Evolutionary conservation across 2,329 filamentous ascomycete genomes (phyloP).

Genomic region (Aspergillus texensis): DNA sequence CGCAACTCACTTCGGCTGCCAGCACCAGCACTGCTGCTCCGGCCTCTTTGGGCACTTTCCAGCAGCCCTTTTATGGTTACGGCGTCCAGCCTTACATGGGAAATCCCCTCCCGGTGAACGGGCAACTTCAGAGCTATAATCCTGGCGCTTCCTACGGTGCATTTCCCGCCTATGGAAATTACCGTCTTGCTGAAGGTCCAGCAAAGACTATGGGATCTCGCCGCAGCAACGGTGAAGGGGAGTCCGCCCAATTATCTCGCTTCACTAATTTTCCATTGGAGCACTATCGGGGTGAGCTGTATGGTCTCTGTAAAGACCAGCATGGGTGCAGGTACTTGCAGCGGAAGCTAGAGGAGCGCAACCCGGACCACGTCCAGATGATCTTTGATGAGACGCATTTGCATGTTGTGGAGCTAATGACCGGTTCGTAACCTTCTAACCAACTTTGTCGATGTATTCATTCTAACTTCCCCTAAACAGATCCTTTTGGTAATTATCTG

Average conservation of each 20-base stretch:
- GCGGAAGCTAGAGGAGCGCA: slow-evolving; percentile 92
- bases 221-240: slow-evolving; percentile 45
- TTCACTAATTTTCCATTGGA: slow-evolving; percentile 84
- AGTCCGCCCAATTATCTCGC: slow-evolving; percentile 66
- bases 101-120: slow-evolving; percentile 39
- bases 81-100: slow-evolving; percentile 60
- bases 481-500: slow-evolving; percentile 98
- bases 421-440: slow-evolving; percentile 49
- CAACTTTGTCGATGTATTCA: neutral
- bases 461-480: slow-evolving; percentile 44
- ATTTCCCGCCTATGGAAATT: slow-evolving; percentile 53
- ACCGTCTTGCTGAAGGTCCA: slow-evolving; percentile 71
- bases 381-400: slow-evolving; percentile 93
- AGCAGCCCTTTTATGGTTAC: slow-evolving; percentile 53
- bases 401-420: slow-evolving; percentile 97
- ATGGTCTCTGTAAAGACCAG: slow-evolving; percentile 93
- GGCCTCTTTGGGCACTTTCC: slow-evolving; percentile 38
- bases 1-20: slow-evolving; percentile 51
- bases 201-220: slow-evolving; percentile 74
- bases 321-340: slow-evolving; percentile 96
- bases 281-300: slow-evolving; percentile 79
- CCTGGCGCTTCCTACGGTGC: slow-evolving; percentile 59
- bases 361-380: slow-evolving; percentile 79
- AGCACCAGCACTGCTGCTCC: slow-evolving; percentile 30
- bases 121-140: slow-evolving; percentile 49